These are phyloP conservation scores for Achaetomium macrosporum DNA, from an alignment of 2,329 filamentous ascomycete species.

Conservation along the genomic window DNA sequence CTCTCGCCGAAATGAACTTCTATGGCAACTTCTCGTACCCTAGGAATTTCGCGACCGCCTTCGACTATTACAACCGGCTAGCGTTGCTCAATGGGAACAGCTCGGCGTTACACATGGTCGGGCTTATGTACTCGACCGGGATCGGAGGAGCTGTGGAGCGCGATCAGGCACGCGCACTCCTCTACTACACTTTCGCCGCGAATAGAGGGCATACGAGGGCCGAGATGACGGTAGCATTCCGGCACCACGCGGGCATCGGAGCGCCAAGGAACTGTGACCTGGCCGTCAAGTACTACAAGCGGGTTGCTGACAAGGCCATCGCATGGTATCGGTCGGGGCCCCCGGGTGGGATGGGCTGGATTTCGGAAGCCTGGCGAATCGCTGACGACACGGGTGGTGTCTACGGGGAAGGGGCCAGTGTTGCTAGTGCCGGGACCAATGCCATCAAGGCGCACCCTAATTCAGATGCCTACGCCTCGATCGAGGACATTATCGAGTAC, in stretches of 20 bases:
- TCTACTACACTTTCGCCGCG: constrained; percentile 94
- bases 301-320: constrained; percentile 89
- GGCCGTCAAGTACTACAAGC: constrained; percentile 83
- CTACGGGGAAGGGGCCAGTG: constrained; percentile 92
- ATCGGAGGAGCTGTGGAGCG: constrained; percentile 73
- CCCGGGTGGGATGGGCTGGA: constrained; percentile 75
- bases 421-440: constrained; percentile 77
- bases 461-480: constrained; percentile 75
- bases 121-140: constrained; percentile 91
- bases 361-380: constrained; percentile 74
- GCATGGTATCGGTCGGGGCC: constrained; percentile 82
- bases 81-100: constrained; percentile 75
- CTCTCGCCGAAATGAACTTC: constrained; percentile 93
- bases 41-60: constrained; percentile 71
- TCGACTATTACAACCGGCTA: constrained; percentile 73
- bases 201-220: constrained; percentile 74
- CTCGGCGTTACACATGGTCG: constrained; percentile 93
- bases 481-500: constrained; percentile 94
- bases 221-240: constrained; percentile 88
- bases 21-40: constrained; percentile 91
- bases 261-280: constrained; percentile 80
- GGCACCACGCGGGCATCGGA: constrained; percentile 79
- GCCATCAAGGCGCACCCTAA: constrained; percentile 67
- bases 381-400: constrained; percentile 88
- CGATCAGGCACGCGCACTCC: constrained; percentile 83